Base-by-base conservation (phyloP, 2,329 filamentous ascomycete species). In the Myriosclerotinia curreyana region DNA sequence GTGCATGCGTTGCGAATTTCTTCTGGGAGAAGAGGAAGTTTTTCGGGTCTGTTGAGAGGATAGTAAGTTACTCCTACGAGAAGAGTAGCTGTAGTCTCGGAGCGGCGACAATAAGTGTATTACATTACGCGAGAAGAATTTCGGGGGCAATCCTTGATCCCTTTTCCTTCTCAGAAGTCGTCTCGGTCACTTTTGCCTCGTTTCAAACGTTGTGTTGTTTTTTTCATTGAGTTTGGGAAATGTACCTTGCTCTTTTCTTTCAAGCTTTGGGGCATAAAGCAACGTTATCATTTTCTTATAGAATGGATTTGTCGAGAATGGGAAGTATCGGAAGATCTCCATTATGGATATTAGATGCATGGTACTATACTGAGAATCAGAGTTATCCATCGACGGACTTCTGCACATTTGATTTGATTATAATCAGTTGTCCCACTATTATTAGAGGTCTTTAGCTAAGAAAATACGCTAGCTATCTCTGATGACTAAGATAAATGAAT, bases 131-230 rank as follows among this genome's bases (percentile, higher is more conserved):
- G 20, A 53, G 48, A n/a, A 53, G 53, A 2, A 64, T 60, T n/a
- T 60, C 38, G 1, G 31, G 62, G 20, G 62, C 53, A n/a, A 64
- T 60, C 14, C 46, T 53, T 53, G 62, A 55, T 28, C 62, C 62
- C 12, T 60, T 64, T 3, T 60, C 54, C 31, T 53, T 60, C 25
- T 64, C 38, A 5, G n/a, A n/a, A n/a, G n/a, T n/a, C n/a, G n/a
- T 64, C 62, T 31, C 38, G 54, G n/a, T 59, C 36, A 15, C 42
- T 51, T 34, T 59, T 50, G 28, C 36, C 61, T 36, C 61, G 48
- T 25, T 64, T 46, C 44, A 64, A 59, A 14, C 53, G 53, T 40
- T 44, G 46, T 7, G 31, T 38, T 51, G 61, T 53, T 59, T 64
- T 64, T 59, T 51, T 22, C 53, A 64, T 59, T 31, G 61, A 44